phyloP scores from a whole-genome alignment of 2,329 filamentous ascomycete species.

The Nectriaceae sp. region DNA sequence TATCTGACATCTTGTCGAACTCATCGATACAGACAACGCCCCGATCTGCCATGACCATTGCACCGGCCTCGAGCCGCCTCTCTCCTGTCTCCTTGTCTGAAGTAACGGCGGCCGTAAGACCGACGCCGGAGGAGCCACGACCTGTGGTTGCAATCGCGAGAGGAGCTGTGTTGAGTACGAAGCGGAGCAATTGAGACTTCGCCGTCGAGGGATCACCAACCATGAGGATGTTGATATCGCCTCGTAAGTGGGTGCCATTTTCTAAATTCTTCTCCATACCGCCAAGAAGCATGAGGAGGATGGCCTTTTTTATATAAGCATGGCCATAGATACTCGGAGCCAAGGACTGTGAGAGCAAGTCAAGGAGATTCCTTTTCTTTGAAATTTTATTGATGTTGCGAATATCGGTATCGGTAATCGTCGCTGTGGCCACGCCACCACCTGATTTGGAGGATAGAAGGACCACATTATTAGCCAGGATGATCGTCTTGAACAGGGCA shows the following conservation, averaged over 20 bases:
- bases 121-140: conserved; percentile 93
- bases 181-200: conserved; percentile 96
- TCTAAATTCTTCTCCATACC: conserved; percentile 99
- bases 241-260: conserved; percentile 95
- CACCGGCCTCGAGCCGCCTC: conserved; percentile 90
- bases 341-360: conserved; percentile 88
- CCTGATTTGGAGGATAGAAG: conserved; percentile 94
- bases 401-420: conserved; percentile 94
- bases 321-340: conserved; percentile 97
- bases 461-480: conserved; percentile 94
- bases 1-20: conserved; percentile 99
- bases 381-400: conserved; percentile 98
- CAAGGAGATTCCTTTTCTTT: conserved; percentile 92
- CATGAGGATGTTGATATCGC: conserved; percentile 99
- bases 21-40: conserved; percentile 99
- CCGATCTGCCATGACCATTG: conserved; percentile 96
- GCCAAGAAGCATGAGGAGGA: conserved; percentile 89
- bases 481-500: conserved; percentile 90
- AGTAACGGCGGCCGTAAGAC: conserved; percentile 95
- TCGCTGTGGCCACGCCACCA: conserved; percentile 86
- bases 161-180: conserved; percentile 95
- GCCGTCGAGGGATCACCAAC: conserved; percentile 97
- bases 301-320: conserved; percentile 96
- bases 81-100: conserved; percentile 97
- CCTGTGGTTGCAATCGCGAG: conserved; percentile 96